These are phyloP conservation scores for Sclerotinia trifoliorum DNA, from an alignment of 2,329 filamentous ascomycete genomes.

Conservation along the genomic window DNA sequence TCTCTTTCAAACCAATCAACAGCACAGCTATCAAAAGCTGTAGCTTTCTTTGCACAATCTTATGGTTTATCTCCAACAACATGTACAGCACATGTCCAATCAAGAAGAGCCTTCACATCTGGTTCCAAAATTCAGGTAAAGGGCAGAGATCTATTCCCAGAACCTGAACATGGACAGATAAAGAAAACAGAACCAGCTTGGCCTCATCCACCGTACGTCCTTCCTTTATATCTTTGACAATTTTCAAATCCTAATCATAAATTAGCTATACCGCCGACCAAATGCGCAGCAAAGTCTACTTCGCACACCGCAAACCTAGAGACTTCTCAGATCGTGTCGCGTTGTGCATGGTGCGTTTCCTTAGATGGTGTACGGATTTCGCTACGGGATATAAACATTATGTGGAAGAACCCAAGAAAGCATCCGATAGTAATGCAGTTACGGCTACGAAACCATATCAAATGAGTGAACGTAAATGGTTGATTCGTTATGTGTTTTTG, in stretches of 20 bases:
- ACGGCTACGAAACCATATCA: slow-evolving; percentile 56
- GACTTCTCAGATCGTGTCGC: slow-evolving; percentile 77
- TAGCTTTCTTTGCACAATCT: slow-evolving; percentile 31
- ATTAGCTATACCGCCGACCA: slow-evolving; percentile 70
- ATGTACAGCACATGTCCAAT: slow-evolving; percentile 25
- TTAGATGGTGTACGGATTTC: slow-evolving; percentile 78
- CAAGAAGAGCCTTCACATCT: slow-evolving; percentile 35
- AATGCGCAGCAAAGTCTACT: slow-evolving; percentile 67
- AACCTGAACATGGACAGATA: slow-evolving; percentile 45
- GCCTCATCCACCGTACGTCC: slow-evolving; percentile 45
- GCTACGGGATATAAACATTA: slow-evolving; percentile 79
- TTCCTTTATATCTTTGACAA: neutral
- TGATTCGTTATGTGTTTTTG: slow-evolving; percentile 86
- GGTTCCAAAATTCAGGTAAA: slow-evolving; percentile 33
- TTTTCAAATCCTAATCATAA: neutral
- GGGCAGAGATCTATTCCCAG: slow-evolving; percentile 37
- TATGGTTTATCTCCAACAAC: slow-evolving; percentile 27
- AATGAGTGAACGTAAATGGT: slow-evolving; percentile 85
- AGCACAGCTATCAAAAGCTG: slow-evolving; percentile 34
- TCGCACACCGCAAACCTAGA: slow-evolving; percentile 74
- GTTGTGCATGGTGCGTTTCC: slow-evolving; percentile 70
- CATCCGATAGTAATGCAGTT: slow-evolving; percentile 46
- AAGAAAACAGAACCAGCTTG: slow-evolving; percentile 63
- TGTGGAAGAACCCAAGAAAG: slow-evolving; percentile 44
- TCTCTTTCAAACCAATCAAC: slow-evolving; percentile 32